Conservation (phyloP, 805 yeast species). For the Kuraishia hungarica region DNA sequence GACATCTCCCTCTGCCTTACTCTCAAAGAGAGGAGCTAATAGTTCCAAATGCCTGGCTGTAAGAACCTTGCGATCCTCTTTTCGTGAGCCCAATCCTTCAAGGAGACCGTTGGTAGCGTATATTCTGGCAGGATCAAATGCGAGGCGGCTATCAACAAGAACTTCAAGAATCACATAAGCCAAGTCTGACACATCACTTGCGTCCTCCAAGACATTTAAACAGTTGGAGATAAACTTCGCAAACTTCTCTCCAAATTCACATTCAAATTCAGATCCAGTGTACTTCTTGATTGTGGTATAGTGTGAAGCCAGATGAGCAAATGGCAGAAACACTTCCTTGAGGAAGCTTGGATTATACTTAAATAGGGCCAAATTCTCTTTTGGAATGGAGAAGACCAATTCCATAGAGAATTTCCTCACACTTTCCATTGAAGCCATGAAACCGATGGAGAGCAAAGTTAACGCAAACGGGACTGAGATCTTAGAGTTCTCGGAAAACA, state of each 20-base stretch:
- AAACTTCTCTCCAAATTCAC: constrained; percentile 52
- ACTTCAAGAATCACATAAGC: constrained; percentile 30
- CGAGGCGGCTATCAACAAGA: constrained; percentile 35
- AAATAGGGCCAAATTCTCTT: constrained; percentile 36
- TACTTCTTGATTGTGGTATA: constrained; percentile 33
- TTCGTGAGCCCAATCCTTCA: constrained; percentile 28
- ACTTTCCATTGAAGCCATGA: constrained; percentile 68
- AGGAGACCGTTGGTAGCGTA: constrained; percentile 50
- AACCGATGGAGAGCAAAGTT: constrained; percentile 66
- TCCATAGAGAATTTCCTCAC: constrained; percentile 57
- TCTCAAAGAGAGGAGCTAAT: constrained; percentile 25
- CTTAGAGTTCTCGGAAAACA: constrained; percentile 39
- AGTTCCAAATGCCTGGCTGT: constrained; percentile 15
- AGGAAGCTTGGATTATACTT: constrained; percentile 30
- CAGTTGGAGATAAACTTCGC: constrained; percentile 34
- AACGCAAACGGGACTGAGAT: constrained; percentile 69
- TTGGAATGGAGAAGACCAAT: constrained; percentile 44
- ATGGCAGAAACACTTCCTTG: constrained; percentile 40
- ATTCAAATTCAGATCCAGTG: constrained; percentile 24
- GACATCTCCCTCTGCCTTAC: constrained; percentile 30
- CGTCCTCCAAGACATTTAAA: constrained; percentile 19
- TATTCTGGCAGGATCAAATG: constrained; percentile 66
- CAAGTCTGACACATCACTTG: constrained; percentile 10
- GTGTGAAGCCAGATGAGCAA: constrained; percentile 54
- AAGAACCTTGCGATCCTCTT: constrained; percentile 12